Conservation (phyloP, 441 rosid species). For the Euphorbia corollata region DNA sequence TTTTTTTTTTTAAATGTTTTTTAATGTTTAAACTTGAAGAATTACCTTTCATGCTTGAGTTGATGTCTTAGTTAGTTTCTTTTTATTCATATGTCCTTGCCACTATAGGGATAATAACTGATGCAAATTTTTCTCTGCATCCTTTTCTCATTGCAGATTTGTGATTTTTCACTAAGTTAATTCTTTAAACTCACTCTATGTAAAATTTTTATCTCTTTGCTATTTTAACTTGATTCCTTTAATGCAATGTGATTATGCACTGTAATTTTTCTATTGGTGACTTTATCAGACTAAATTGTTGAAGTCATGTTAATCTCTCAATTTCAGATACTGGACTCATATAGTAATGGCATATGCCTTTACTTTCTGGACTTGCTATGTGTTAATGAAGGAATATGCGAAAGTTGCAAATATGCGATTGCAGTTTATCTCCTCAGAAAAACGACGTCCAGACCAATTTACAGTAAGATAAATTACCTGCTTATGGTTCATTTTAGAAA, state of each 20-base stretch:
- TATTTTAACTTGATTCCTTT: background rate
- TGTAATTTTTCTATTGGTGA: background rate
- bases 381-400: conserved; percentile 73
- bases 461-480: conserved; percentile 45
- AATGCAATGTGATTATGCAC: background rate
- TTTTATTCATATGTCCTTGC: background rate
- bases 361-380: conserved; percentile 84
- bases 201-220: background rate
- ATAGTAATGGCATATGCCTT: conserved; percentile 77
- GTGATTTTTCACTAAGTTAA: background rate
- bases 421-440: conserved; percentile 80
- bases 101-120: background rate
- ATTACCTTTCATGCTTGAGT: background rate
- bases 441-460: conserved; percentile 85
- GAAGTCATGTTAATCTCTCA: background rate
- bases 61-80: background rate
- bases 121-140: background rate
- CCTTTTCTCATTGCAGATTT: background rate
- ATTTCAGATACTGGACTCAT: conserved; percentile 45
- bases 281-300: conserved; percentile 4
- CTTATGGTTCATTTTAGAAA: conserved; percentile 3
- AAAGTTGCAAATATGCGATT: conserved; percentile 69
- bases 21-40: background rate
- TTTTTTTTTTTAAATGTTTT: background rate
- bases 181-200: background rate